Conservation (phyloP, 108 stramenopile species). For the Skeletonema grethae region DNA sequence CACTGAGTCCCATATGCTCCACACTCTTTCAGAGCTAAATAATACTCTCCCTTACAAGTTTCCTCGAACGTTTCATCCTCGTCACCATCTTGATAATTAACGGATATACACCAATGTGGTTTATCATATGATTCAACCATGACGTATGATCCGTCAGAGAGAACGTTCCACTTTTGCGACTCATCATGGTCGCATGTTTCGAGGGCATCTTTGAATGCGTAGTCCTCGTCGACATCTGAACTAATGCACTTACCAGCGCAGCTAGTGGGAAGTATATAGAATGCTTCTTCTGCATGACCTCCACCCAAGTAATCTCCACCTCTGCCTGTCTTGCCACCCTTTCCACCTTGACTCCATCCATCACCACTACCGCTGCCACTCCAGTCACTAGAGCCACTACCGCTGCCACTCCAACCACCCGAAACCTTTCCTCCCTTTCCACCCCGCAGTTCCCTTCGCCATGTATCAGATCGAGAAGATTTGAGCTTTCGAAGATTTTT, state of each 20-base stretch:
- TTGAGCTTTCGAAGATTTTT: background rate
- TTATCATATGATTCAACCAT: conserved; percentile 36
- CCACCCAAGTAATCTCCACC: background rate
- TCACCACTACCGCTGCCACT: background rate
- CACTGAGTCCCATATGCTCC: conserved; percentile 33
- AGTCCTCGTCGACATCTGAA: conserved; percentile 17
- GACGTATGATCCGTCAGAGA: conserved; percentile 42
- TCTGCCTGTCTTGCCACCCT: background rate
- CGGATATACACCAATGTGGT: conserved; percentile 32
- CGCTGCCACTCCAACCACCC: background rate
- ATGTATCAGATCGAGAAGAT: background rate
- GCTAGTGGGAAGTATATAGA: conserved; percentile 32
- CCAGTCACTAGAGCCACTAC: background rate
- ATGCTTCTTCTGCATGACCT: background rate
- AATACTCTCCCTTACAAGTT: conserved; percentile 26
- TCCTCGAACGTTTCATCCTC: conserved; percentile 17
- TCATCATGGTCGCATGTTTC: conserved; percentile 10
- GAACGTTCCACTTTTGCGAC: conserved; percentile 35
- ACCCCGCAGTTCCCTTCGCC: background rate
- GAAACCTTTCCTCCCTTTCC: background rate
- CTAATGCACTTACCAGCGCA: conserved; percentile 37
- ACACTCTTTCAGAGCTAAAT: conserved; percentile 37
- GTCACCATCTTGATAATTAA: conserved; percentile 36
- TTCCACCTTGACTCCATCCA: background rate
- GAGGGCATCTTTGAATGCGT: conserved; percentile 23